These are phyloP conservation scores for Urostyla sp. DNA, from an alignment of 73 alveolate genomes.

Conservation along the genomic window DNA sequence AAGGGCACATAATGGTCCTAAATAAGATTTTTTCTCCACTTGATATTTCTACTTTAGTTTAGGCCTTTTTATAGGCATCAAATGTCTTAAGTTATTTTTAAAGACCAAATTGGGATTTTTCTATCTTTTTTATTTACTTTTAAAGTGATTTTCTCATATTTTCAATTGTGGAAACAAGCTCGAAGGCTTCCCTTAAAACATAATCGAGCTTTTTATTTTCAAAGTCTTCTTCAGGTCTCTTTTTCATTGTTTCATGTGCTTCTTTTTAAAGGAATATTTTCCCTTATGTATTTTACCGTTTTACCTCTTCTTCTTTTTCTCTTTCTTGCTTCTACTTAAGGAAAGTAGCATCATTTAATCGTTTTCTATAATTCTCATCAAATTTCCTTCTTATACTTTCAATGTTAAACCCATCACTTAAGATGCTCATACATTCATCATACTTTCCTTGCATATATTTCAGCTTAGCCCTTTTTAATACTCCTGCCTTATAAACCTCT, in stretches of 20 bases:
- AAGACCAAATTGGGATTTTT: neutral
- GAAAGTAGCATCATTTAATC: neutral
- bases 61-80: neutral
- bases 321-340: neutral
- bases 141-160: constrained; percentile 31
- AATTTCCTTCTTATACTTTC: constrained; percentile 63
- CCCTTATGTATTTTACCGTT: neutral
- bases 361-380: constrained; percentile 60
- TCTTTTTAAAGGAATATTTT: neutral
- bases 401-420: constrained; percentile 82
- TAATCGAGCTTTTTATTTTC: constrained; percentile 59
- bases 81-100: constrained; percentile 20
- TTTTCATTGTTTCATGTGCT: constrained; percentile 43
- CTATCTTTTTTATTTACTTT: constrained; percentile 14
- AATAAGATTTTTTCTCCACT: constrained; percentile 23
- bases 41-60: constrained; percentile 19
- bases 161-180: constrained; percentile 42
- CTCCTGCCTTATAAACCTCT: constrained; percentile 86
- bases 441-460: constrained; percentile 74
- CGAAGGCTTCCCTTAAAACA: constrained; percentile 57
- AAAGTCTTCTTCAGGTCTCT: constrained; percentile 61
- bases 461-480: constrained; percentile 79
- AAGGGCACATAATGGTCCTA: constrained; percentile 81
- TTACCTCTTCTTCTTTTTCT: constrained; percentile 28
- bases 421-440: constrained; percentile 66